phyloP scores from a whole-genome alignment of 352 stramenopile species.

The Peronospora belbahrii region DNA sequence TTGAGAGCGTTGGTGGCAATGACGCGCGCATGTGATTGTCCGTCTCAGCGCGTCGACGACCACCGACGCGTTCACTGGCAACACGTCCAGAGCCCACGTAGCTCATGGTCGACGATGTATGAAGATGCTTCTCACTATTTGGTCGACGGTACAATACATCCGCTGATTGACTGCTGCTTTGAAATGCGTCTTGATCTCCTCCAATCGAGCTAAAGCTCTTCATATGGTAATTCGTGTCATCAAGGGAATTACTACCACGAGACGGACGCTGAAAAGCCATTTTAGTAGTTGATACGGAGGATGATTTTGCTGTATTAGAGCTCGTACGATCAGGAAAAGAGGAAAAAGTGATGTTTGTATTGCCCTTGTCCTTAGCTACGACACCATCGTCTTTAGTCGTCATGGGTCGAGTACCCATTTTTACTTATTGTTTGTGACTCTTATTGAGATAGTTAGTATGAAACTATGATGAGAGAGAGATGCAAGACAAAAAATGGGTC shows the following conservation, averaged over 20 bases:
- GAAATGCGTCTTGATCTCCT: too few species aligned
- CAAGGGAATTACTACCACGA: too few species aligned
- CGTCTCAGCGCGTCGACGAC: slow-evolving; percentile 26
- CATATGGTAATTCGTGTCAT: too few species aligned
- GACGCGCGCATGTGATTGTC: slow-evolving; percentile 29
- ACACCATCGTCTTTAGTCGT: slow-evolving; percentile 17
- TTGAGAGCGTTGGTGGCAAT: slow-evolving; percentile 25
- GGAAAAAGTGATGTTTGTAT: background rate
- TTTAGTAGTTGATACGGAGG: too few species aligned
- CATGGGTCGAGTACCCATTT: slow-evolving; percentile 24
- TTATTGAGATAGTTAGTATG: too few species aligned
- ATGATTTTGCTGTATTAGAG: too few species aligned
- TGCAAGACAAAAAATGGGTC: too few species aligned
- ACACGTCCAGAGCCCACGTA: slow-evolving; percentile 1
- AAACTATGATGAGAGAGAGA: too few species aligned
- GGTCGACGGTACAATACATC: background rate
- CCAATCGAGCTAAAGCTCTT: too few species aligned
- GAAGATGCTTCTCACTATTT: slow-evolving; percentile 8
- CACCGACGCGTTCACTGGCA: slow-evolving; percentile 11
- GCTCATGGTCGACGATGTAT: slow-evolving; percentile 3
- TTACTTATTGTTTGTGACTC: too few species aligned
- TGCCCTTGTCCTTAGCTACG: background rate
- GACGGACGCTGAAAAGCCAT: too few species aligned
- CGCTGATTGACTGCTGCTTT: slow-evolving; percentile 1
- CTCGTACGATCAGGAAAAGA: background rate